phyloP scores from a whole-genome alignment of 305 asterid genomes.

The Fraxinus sp. region DNA sequence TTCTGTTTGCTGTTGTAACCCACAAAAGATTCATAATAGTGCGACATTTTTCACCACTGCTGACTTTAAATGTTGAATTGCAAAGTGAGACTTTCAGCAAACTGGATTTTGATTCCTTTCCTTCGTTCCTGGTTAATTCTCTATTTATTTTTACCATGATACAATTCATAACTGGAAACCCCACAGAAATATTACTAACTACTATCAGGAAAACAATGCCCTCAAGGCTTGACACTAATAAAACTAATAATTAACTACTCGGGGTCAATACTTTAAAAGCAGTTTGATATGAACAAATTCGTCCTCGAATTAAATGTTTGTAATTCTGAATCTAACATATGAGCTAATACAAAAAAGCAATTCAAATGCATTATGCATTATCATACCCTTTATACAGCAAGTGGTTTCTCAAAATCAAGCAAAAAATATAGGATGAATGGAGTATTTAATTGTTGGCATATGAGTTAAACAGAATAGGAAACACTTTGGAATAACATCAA shows the following conservation, averaged over 20 bases:
- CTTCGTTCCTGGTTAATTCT: not conserved
- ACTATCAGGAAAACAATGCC: not conserved
- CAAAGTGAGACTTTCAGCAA: not conserved
- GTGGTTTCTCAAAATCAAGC: not conserved
- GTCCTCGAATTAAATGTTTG: too few species aligned
- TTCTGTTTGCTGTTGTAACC: not conserved
- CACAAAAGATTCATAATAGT: not conserved
- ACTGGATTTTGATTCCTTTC: not conserved
- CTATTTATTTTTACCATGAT: not conserved
- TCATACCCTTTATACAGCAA: not conserved
- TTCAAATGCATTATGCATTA: not conserved
- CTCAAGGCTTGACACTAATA: not conserved
- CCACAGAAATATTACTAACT: not conserved
- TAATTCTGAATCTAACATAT: too few species aligned
- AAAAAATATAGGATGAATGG: not conserved
- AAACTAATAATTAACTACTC: not conserved
- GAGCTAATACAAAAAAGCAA: not conserved
- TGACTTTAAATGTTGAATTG: not conserved
- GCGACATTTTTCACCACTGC: not conserved
- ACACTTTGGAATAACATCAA: not conserved
- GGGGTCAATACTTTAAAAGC: too few species aligned
- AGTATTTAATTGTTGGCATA: not conserved
- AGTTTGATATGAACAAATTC: too few species aligned
- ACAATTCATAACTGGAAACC: not conserved
- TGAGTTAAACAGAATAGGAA: not conserved